These are phyloP conservation scores for Curvularia hawaiiensis DNA, from an alignment of 2,329 filamentous ascomycete species.

Conservation along the genomic window DNA sequence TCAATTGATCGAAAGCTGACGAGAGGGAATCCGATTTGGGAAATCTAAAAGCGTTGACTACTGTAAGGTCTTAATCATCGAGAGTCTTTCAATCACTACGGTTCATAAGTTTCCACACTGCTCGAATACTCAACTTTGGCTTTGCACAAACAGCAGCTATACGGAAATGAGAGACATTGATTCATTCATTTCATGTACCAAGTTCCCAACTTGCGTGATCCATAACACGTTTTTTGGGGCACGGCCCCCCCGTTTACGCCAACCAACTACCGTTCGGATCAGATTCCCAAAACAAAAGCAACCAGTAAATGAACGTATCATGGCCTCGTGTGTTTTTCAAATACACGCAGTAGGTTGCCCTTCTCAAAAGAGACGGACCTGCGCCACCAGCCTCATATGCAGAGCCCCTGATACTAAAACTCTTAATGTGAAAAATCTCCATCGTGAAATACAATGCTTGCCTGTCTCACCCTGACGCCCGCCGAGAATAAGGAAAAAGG, in stretches of 20 bases:
- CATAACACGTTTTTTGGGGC: constrained; percentile 12
- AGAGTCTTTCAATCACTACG: neutral
- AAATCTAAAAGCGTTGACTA: neutral
- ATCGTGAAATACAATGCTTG: neutral
- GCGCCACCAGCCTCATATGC: neutral
- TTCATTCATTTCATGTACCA: constrained; percentile 9
- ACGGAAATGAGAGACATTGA: neutral
- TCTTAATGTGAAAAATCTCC: neutral
- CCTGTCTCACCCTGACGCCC: neutral
- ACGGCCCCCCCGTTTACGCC: constrained; percentile 7
- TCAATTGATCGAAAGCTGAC: neutral
- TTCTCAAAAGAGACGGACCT: neutral
- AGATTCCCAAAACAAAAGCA: neutral
- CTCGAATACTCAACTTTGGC: neutral
- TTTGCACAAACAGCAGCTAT: neutral
- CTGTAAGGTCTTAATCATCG: neutral
- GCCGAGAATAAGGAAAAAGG: neutral
- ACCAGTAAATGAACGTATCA: constrained; percentile 8
- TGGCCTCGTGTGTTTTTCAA: constrained; percentile 7
- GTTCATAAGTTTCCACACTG: neutral
- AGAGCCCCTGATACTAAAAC: constrained; percentile 2
- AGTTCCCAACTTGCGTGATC: constrained; percentile 5
- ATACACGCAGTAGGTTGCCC: neutral
- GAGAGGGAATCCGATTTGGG: neutral
- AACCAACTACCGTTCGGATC: constrained; percentile 1